Evolutionary conservation across 352 stramenopile genomes (phyloP), one percentile per base, ranked within the genome.

Genomic region (Hyaloperonospora arabidopsidis): DNA sequence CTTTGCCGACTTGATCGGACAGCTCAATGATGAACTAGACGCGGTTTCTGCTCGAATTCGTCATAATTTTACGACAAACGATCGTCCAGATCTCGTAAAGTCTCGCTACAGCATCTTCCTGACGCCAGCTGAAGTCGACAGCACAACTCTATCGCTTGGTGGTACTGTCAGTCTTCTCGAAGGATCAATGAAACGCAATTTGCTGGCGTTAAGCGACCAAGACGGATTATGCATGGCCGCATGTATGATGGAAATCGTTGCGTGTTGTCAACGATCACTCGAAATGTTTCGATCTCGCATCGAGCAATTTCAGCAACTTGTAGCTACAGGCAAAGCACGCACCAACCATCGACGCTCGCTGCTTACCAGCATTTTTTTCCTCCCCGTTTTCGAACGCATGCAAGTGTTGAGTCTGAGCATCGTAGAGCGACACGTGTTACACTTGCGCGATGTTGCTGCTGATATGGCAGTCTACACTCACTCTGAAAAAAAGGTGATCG

Each of bases 341-440:
- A 85, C 77, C 8, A 87, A 77, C 59, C 74, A 87, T 15, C 72
- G 77, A 2, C 72, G 75, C 0, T 79, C 77, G 36, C 70, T 87
- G 32, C 58, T 87, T 5, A 72, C 65, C 41, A 72, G 56, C 38
- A 52, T 82, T 5, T 71, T 75, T 18, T 75, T 84, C 47, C 53
- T 86, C 0, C 65, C 70, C 0, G 63, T 76, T 7, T 78, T 87
- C 35, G 64, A 77, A 38, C 38, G 18, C 14, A 60, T 86, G 48
- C 71, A 79, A 41, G n/a, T 54, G 1, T 39, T 79, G 34, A 72
- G 64, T 50, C 32, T 84, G 21, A 57, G 45, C 32, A 58, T 83
- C 15, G 67, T 84, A 3, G 61, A 70, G 48, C 77, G 85, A 55
- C 77, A 87, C 17, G 7, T 86, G 14, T 4, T 74, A 6, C 72